A percentile compares a stretch with the other conserved stretches of the same genome.
phyloP scores from a whole-genome alignment of 495 filamentous ascomycete genomes.

The Aspergillus nanangensis region DNA sequence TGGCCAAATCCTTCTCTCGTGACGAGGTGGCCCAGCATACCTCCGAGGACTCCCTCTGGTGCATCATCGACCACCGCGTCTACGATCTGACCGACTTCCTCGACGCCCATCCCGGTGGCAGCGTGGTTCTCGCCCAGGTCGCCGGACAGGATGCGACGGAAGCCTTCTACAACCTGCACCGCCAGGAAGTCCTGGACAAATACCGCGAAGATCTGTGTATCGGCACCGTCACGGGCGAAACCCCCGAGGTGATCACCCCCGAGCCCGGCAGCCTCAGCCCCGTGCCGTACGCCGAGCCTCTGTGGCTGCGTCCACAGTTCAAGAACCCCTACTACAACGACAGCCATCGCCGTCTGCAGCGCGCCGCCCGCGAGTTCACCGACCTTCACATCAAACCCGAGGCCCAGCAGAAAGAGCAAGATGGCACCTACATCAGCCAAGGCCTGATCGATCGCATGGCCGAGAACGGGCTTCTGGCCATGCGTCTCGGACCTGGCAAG shows the following conservation, averaged over 20 bases:
- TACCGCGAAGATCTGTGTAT: slow-evolving; percentile 67
- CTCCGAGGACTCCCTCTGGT: slow-evolving; percentile 51
- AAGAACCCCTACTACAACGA: slow-evolving; percentile 81
- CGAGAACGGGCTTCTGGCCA: slow-evolving; percentile 66
- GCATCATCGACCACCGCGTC: slow-evolving; percentile 55
- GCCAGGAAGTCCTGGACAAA: slow-evolving; percentile 64
- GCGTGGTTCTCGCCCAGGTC: slow-evolving; percentile 47
- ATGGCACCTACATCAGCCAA: slow-evolving; percentile 71
- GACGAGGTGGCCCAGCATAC: slow-evolving; percentile 51
- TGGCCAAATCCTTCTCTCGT: slow-evolving; percentile 33
- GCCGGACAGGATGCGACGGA: slow-evolving; percentile 55
- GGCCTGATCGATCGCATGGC: slow-evolving; percentile 76
- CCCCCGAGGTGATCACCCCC: slow-evolving; percentile 68
- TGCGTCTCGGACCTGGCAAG: slow-evolving; percentile 80
- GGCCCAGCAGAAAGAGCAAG: slow-evolving; percentile 71
- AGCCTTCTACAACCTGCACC: slow-evolving; percentile 55
- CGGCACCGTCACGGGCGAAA: slow-evolving; percentile 70
- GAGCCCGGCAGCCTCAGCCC: slow-evolving; percentile 63
- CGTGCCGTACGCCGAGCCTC: slow-evolving; percentile 76
- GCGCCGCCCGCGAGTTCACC: slow-evolving; percentile 69
- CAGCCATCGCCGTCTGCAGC: slow-evolving; percentile 65
- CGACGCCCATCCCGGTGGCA: slow-evolving; percentile 57
- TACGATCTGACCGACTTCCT: slow-evolving; percentile 57
- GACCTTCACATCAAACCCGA: slow-evolving; percentile 68
- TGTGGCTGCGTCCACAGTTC: slow-evolving; percentile 77